Conservation (phyloP, 108 stramenopile species). For the Nitzschia inconspicua region DNA sequence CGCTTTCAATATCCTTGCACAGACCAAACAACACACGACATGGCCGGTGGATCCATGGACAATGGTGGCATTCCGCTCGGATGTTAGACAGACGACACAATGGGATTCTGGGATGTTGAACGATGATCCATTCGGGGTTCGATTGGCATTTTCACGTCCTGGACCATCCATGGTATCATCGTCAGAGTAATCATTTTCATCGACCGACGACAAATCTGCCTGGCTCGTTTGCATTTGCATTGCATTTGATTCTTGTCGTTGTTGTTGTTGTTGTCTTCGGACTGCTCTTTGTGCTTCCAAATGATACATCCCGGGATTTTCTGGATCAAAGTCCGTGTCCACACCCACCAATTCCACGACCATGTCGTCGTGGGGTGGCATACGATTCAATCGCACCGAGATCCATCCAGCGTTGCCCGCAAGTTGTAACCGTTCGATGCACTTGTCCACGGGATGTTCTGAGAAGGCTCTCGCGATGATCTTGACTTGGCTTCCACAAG, state of each 20-base stretch:
- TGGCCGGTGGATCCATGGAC: constrained; percentile 93
- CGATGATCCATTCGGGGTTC: too few species aligned
- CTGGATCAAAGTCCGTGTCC: constrained; percentile 55
- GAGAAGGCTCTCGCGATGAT: constrained; percentile 65
- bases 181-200: constrained; percentile 4
- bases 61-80: constrained; percentile 83
- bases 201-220: constrained; percentile 25
- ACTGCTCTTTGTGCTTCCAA: constrained; percentile 25
- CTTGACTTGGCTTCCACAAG: constrained; percentile 42
- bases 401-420: constrained; percentile 86
- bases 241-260: constrained; percentile 15
- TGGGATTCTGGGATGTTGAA: not conserved
- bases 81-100: constrained; percentile 74
- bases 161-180: not conserved
- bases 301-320: constrained; percentile 57
- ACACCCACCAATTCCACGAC: constrained; percentile 55
- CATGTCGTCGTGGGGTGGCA: constrained; percentile 46
- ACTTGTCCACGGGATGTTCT: constrained; percentile 69
- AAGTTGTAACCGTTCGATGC: constrained; percentile 80
- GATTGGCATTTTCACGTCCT: not conserved
- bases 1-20: constrained; percentile 84
- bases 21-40: constrained; percentile 86
- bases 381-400: constrained; percentile 45
- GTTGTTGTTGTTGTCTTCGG: too few species aligned
- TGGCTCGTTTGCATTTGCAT: too few species aligned